Evolutionary conservation across 2,329 filamentous ascomycete species (phyloP).

Genomic region (Talaromyces sp.): DNA sequence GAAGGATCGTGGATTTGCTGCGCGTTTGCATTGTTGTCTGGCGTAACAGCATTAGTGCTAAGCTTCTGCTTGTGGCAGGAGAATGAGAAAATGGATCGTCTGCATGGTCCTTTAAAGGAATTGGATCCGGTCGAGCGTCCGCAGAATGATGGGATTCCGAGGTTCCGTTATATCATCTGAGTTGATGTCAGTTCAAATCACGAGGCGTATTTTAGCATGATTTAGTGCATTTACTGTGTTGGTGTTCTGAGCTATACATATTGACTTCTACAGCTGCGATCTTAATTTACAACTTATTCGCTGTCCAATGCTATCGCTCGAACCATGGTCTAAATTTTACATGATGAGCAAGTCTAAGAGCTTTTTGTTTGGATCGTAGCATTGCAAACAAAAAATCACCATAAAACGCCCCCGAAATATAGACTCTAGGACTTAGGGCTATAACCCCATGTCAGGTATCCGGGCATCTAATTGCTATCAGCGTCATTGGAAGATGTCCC

Average conservation of each 20-base stretch:
- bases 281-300: neutral
- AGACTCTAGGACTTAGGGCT: neutral
- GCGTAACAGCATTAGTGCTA: neutral
- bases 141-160: neutral
- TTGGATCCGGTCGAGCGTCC: neutral
- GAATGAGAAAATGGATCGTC: constrained; percentile 9
- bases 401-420: no score
- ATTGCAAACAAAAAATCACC: neutral
- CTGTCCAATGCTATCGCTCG: neutral
- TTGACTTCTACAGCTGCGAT: neutral
- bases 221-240: neutral
- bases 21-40: constrained; percentile 24
- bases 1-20: constrained; percentile 38
- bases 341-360: neutral
- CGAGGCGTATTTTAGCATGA: neutral
- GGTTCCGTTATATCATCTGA: constrained; percentile 1
- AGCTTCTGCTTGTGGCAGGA: constrained; percentile 8
- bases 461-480: neutral
- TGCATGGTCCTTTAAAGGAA: constrained; percentile 21
- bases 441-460: neutral
- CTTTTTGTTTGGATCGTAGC: neutral
- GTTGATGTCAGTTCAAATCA: neutral
- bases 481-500: neutral
- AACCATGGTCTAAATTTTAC: neutral
- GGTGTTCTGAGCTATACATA: neutral